A percentile compares a stretch with the other conserved stretches of the same genome.
Evolutionary conservation across 2,329 filamentous ascomycete genomes (phyloP).

Genomic region (Hymenoscyphus linearis): DNA sequence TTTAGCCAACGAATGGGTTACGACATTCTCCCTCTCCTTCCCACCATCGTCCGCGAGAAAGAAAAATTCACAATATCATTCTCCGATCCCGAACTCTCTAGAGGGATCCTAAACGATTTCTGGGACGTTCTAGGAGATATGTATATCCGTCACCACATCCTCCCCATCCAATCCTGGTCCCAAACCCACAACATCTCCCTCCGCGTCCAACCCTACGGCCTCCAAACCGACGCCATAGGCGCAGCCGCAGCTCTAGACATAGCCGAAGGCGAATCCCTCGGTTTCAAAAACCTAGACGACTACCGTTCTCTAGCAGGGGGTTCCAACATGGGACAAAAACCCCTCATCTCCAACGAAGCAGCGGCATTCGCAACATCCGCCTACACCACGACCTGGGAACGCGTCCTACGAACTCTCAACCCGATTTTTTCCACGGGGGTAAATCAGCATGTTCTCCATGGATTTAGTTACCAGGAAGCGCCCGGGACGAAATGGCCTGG

Average conservation of each 20-base stretch:
- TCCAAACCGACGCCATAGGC: slow-evolving; percentile 4
- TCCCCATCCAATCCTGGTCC: background rate
- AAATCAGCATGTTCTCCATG: slow-evolving; percentile 5
- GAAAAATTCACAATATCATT: slow-evolving; percentile 4
- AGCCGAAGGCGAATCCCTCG: slow-evolving; percentile 3
- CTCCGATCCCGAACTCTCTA: background rate
- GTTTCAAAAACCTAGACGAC: slow-evolving; percentile 5
- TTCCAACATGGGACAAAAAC: slow-evolving; percentile 3
- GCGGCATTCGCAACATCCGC: slow-evolving; percentile 2
- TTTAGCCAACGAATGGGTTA: slow-evolving; percentile 6
- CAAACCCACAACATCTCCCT: background rate
- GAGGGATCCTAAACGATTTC: slow-evolving; percentile 1
- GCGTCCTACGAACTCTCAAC: background rate
- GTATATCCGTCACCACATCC: background rate
- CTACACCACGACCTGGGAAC: slow-evolving; percentile 3
- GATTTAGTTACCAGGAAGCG: slow-evolving; percentile 1
- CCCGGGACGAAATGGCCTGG: background rate
- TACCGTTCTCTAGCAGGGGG: slow-evolving; percentile 2
- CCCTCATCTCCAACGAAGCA: slow-evolving; percentile 5
- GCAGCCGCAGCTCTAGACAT: slow-evolving; percentile 1
- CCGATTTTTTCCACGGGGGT: slow-evolving; percentile 2
- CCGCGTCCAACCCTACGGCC: slow-evolving; percentile 3
- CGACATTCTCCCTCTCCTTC: background rate
- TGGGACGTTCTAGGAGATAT: slow-evolving; percentile 2
- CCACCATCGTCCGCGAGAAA: slow-evolving; percentile 3